Conservation (phyloP, 345 rosid genomes). For the Eucalyptus pumila region DNA sequence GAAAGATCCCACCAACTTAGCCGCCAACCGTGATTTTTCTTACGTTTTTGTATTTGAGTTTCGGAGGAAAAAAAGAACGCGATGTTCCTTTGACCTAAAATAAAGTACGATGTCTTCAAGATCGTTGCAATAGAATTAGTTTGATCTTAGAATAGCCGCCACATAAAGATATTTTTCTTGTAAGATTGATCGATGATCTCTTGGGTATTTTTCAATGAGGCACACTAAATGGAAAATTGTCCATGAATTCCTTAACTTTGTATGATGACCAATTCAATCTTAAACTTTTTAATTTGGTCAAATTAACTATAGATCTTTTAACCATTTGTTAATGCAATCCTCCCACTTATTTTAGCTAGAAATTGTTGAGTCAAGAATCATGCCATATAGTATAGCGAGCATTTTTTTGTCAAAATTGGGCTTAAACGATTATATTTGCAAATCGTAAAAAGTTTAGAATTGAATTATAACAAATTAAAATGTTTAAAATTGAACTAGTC, state of each 20-base stretch:
- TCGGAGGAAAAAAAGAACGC: neutral
- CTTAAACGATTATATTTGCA: rapidly evolving
- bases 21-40: neutral
- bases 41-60: neutral
- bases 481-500: no score
- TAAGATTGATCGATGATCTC: neutral
- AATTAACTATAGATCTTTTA: no score
- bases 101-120: neutral
- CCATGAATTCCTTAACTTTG: no score
- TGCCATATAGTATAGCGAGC: no score
- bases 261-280: rapidly evolving
- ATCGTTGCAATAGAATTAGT: neutral
- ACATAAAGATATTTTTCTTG: neutral
- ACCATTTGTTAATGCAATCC: no score
- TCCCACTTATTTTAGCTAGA: no score
- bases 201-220: neutral
- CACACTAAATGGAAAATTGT: no score
- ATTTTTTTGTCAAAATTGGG: no score
- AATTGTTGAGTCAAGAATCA: no score
- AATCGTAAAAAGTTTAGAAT: no score
- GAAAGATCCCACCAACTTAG: neutral
- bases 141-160: neutral
- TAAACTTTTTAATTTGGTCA: no score
- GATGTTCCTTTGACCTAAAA: neutral
- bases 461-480: rapidly evolving